Percentiles rank a stretch among this genome's conserved stretches.
Conservation (phyloP, 768 basidiomycete species). For the Tubosaeta sp. region DNA sequence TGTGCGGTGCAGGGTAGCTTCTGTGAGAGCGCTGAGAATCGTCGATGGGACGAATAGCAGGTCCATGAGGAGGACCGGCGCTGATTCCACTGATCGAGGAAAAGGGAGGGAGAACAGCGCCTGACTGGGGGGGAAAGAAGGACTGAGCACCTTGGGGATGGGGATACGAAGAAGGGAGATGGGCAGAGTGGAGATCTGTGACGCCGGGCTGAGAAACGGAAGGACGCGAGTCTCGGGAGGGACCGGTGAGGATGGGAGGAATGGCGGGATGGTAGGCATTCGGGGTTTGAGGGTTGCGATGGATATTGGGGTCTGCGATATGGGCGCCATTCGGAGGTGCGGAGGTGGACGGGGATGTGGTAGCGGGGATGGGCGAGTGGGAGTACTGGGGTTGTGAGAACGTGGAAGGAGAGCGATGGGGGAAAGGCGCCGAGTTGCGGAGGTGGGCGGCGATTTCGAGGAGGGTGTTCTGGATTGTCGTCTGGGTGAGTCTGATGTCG, state of each 20-base stretch:
- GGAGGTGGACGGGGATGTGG: constrained; percentile 44
- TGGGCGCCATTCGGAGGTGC: constrained; percentile 37
- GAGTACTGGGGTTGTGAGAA: constrained; percentile 48
- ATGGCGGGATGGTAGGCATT: constrained; percentile 25
- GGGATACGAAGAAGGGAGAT: constrained; percentile 39
- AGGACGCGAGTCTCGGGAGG: constrained; percentile 31
- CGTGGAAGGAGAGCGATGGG: constrained; percentile 60
- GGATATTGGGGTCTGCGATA: constrained; percentile 18
- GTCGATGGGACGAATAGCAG: constrained; percentile 57
- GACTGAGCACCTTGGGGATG: constrained; percentile 32
- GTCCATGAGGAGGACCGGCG: constrained; percentile 39
- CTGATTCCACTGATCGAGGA: constrained; percentile 62
- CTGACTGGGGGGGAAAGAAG: constrained; percentile 38
- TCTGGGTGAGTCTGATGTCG: constrained; percentile 71
- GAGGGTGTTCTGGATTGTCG: constrained; percentile 73
- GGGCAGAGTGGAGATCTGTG: constrained; percentile 43
- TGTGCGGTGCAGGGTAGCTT: constrained; percentile 33
- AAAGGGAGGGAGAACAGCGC: constrained; percentile 65
- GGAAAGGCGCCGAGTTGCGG: constrained; percentile 47
- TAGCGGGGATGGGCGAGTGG: constrained; percentile 63
- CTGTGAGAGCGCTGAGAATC: constrained; percentile 32
- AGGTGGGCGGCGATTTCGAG: constrained; percentile 77
- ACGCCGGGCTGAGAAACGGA: constrained; percentile 33
- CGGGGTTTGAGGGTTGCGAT: constrained; percentile 30
- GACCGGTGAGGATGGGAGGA: constrained; percentile 28